These are phyloP conservation scores for Penicillium concentricum DNA, from an alignment of 2,329 filamentous ascomycete species.

Conservation along the genomic window DNA sequence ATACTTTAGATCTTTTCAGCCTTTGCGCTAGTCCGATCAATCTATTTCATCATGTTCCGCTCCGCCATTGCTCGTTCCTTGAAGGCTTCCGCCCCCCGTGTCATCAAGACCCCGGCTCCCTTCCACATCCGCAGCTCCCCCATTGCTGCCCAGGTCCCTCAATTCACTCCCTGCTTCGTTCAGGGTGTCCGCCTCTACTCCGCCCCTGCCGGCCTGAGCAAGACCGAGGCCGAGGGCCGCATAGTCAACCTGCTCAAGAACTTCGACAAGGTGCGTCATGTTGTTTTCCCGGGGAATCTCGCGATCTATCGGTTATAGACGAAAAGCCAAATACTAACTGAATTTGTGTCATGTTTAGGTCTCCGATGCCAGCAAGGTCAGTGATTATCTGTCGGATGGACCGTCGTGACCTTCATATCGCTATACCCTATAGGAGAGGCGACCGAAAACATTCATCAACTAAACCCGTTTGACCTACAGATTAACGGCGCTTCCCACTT, in stretches of 20 bases:
- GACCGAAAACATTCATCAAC: constrained; percentile 14
- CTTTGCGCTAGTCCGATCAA: constrained; percentile 16
- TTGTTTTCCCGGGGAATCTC: constrained; percentile 9
- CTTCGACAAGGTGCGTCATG: constrained; percentile 82
- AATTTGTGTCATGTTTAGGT: constrained; percentile 25
- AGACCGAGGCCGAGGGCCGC: constrained; percentile 83
- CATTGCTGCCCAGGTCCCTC: constrained; percentile 55
- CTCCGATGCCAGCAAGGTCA: constrained; percentile 42
- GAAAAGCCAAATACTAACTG: constrained; percentile 5
- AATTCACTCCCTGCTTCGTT: constrained; percentile 61
- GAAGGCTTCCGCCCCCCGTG: constrained; percentile 54
- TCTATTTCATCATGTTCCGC: constrained; percentile 73
- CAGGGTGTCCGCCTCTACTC: constrained; percentile 81
- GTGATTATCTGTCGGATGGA: constrained; percentile 18
- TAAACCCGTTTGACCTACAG: constrained; percentile 50
- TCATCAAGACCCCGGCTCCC: constrained; percentile 57
- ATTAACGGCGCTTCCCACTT: constrained; percentile 85
- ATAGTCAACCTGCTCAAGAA: constrained; percentile 91
- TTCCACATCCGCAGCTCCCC: constrained; percentile 60
- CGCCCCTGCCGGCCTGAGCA: constrained; percentile 71
- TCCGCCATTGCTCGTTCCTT: constrained; percentile 78
- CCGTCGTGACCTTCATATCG: constrained; percentile 1
- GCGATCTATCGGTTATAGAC: background rate
- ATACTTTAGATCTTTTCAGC: constrained; percentile 16
- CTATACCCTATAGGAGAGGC: constrained; percentile 1